Conservation (phyloP, 176 grass and related monocot genomes). For the Bolboschoenus planiculmis region DNA sequence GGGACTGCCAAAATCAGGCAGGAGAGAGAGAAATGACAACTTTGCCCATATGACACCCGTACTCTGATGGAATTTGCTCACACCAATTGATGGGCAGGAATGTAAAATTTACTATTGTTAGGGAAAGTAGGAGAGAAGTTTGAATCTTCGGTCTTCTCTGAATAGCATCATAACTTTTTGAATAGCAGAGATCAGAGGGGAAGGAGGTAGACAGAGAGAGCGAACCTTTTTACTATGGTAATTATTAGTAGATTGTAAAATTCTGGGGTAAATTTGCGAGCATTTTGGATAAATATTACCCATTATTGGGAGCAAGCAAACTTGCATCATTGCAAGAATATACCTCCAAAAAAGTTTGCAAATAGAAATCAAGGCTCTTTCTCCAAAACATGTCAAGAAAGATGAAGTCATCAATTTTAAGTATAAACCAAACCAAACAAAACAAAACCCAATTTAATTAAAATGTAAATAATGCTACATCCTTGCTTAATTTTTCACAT, state of each 20-base stretch:
- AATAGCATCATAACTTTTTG: slow-evolving; percentile 29
- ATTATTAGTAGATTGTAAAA: slow-evolving; percentile 25
- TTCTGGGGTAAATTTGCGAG: slow-evolving; percentile 11
- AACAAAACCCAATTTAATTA: neutral
- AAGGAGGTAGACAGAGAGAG: slow-evolving; percentile 13
- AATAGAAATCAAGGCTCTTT: neutral
- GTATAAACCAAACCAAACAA: too few relatives aligned
- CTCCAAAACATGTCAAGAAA: neutral
- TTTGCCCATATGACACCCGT: slow-evolving; percentile 14
- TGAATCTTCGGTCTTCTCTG: slow-evolving; percentile 29
- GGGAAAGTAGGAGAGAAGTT: slow-evolving; percentile 20
- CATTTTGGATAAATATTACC: slow-evolving; percentile 46
- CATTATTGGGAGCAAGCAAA: slow-evolving; percentile 20
- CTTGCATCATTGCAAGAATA: neutral
- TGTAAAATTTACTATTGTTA: slow-evolving; percentile 8
- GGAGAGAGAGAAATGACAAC: neutral
- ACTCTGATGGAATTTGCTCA: neutral
- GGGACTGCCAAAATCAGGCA: slow-evolving; percentile 3
- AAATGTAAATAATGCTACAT: neutral
- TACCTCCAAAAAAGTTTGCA: neutral
- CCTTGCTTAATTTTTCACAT: neutral
- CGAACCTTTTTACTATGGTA: slow-evolving; percentile 44
- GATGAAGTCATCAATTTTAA: slow-evolving; percentile 1
- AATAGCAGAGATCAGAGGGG: slow-evolving; percentile 28
- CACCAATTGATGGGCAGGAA: neutral